Conservation (phyloP, 371 early-diverging fungal genomes). For the Lichtheimia hyalospora region DNA sequence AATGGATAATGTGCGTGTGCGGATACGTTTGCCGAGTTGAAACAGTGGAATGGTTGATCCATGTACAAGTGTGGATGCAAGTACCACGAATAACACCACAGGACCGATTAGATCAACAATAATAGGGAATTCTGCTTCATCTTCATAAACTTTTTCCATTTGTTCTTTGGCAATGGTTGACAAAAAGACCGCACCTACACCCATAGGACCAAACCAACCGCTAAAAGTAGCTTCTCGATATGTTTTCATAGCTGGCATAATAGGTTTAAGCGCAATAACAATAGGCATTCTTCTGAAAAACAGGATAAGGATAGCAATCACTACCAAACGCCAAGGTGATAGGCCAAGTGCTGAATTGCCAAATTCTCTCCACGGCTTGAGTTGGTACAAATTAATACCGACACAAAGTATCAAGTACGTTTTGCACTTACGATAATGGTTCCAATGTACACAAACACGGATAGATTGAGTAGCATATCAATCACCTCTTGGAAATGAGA, state of each 20-base stretch:
- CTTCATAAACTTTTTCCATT: conserved; percentile 34
- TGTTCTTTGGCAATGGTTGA: conserved; percentile 60
- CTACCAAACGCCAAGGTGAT: conserved; percentile 68
- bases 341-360: conserved; percentile 50
- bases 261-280: conserved; percentile 62
- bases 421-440: conserved; percentile 59
- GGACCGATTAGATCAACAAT: conserved; percentile 50
- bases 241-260: conserved; percentile 74
- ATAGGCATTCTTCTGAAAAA: conserved; percentile 83
- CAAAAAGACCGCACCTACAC: conserved; percentile 82
- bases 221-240: conserved; percentile 87
- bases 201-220: conserved; percentile 97
- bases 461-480: conserved; percentile 85
- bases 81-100: conserved; percentile 71
- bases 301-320: conserved; percentile 74
- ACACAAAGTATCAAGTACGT: neutral
- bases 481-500: conserved; percentile 90
- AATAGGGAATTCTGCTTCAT: conserved; percentile 18
- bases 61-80: conserved; percentile 77
- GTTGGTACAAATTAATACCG: neutral
- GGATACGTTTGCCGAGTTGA: conserved; percentile 57
- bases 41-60: conserved; percentile 81
- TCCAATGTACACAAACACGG: conserved; percentile 95
- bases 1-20: conserved; percentile 49
- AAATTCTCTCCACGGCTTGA: conserved; percentile 74